These are phyloP conservation scores for Suillus subaureus DNA, from an alignment of 768 basidiomycete species.

Conservation along the genomic window DNA sequence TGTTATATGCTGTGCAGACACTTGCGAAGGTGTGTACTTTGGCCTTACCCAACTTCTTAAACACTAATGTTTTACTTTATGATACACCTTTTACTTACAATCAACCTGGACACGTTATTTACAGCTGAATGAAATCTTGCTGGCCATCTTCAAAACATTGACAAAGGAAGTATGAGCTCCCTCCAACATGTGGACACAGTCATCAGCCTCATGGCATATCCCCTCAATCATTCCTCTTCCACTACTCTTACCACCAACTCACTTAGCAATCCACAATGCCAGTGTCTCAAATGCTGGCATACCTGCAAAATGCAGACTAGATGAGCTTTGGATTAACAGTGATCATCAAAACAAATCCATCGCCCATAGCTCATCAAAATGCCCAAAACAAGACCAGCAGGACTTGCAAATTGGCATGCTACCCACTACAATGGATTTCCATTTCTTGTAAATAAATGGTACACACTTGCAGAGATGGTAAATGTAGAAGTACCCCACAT, in stretches of 20 bases:
- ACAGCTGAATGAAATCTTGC: not conserved
- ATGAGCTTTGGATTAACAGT: not conserved
- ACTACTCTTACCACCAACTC: not conserved
- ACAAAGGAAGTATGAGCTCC: not conserved
- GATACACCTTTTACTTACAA: not conserved
- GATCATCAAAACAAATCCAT: not conserved
- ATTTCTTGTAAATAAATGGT: not conserved
- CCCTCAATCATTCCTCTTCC: not conserved
- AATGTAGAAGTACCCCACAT: not conserved
- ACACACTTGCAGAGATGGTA: not conserved
- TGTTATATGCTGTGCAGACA: not conserved
- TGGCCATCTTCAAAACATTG: not conserved
- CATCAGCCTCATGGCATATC: not conserved
- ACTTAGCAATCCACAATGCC: not conserved
- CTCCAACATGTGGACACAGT: not conserved
- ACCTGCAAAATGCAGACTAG: not conserved
- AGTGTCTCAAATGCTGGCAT: not conserved
- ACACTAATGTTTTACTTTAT: not conserved
- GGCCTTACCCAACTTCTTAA: not conserved
- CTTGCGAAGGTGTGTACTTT: not conserved
- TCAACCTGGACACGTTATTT: not conserved
- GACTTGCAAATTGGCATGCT: not conserved
- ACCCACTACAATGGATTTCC: not conserved
- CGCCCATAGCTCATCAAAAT: not conserved
- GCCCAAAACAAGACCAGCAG: not conserved